Evolutionary conservation across 129 eudicot species (phyloP).

Genomic region (Centella asiatica): DNA sequence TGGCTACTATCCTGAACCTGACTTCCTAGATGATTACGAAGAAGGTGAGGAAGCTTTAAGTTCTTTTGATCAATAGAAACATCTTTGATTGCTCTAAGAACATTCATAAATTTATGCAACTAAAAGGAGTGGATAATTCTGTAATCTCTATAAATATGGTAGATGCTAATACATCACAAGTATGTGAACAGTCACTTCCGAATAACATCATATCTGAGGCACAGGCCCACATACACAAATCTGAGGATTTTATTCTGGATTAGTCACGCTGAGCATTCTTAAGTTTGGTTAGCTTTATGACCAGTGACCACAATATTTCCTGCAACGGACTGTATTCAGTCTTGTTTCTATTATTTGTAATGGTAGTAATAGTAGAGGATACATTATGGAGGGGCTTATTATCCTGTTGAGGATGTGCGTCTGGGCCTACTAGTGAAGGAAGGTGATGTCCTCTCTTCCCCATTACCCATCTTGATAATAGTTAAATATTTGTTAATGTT

Average conservation of each 20-base stretch:
- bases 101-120: not conserved
- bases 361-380: too few relatives aligned
- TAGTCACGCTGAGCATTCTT: not conserved
- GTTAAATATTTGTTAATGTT: too few relatives aligned
- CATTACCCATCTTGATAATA: too few relatives aligned
- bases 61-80: slow-evolving; percentile 27
- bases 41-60: slow-evolving; percentile 42
- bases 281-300: not conserved
- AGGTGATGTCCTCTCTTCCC: too few relatives aligned
- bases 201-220: not conserved
- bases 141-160: too few relatives aligned
- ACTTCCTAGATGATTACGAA: slow-evolving; percentile 38
- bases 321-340: too few relatives aligned
- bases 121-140: too few relatives aligned
- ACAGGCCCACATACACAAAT: not conserved
- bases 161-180: not conserved
- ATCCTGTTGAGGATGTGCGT: too few relatives aligned
- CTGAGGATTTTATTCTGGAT: not conserved
- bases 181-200: not conserved
- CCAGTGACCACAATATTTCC: too few relatives aligned
- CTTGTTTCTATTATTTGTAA: too few relatives aligned
- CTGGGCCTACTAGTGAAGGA: too few relatives aligned
- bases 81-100: not conserved
- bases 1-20: slow-evolving; percentile 30
- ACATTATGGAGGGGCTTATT: too few relatives aligned